Evolutionary conservation across 371 early-diverging fungal species (phyloP), one percentile per base, ranked within the genome.

Genomic region (Coemansia linderi): DNA sequence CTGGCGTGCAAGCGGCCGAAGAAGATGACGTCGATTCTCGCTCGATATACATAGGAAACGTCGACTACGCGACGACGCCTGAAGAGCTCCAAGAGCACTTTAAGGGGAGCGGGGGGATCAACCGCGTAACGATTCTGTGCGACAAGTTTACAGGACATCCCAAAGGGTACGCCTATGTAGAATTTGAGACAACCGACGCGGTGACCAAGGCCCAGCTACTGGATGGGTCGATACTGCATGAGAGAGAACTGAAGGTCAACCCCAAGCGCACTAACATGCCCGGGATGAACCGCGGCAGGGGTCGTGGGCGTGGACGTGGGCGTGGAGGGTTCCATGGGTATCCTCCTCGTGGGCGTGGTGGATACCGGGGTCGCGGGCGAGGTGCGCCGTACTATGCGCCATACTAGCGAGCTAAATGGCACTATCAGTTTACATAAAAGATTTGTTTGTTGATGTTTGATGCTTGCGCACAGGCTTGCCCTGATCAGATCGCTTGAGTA

Each of bases 191-290:
- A 66, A 83, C 89, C 9, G 83, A 87, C 3, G 87, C 88, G 3
- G 95, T 97, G n/a, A 84, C 87, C 52, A 92, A 90, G 65, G 96
- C 99, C 29, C 84, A 95, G 81, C 88, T 89, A 10, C 83, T 96
- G 58, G 92, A 94, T 72, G 96, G 95, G 38, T 91, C 93, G 39
- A 73, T 94, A 71, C 92, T 98, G 82, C 92, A 93, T 73, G 93
- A 91, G 22, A 88, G 98, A 61, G 81, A 89, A 46, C 82, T 98
- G 59, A 95, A 96, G 87, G 94, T 93, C 36, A 87, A 89, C 19
- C 84, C 94, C 17, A 98, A 98, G 85, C 92, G 99, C 58, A 97
- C 98, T 64, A 98, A 98, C 70, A 83, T 98, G n/a, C 97, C 96
- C 13, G 93, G 92, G 10, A 86, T 94, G 81, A 80, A 83, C 37